Percentiles rank a stretch among this genome's conserved stretches.
Evolutionary conservation across 495 filamentous ascomycete species (phyloP).

Genomic region (Staphylotrichum longicolle): DNA sequence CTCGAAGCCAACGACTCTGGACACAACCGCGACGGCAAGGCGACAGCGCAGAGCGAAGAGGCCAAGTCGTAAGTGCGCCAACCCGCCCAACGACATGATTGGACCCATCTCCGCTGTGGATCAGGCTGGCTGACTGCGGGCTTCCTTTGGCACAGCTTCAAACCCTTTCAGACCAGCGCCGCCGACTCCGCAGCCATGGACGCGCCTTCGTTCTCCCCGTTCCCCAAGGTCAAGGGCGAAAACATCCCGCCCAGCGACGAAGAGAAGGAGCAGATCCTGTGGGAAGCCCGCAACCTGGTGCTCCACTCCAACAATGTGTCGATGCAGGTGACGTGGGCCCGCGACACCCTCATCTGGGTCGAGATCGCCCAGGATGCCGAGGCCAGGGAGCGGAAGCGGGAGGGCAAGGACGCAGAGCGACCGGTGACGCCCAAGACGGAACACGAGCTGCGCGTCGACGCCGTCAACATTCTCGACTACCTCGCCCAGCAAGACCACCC

Average conservation of each 20-base stretch:
- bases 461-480: conserved; percentile 86
- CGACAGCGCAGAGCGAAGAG: conserved; percentile 27
- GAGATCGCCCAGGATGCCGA: conserved; percentile 73
- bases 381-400: conserved; percentile 57
- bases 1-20: conserved; percentile 62
- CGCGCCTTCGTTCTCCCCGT: conserved; percentile 82
- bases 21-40: conserved; percentile 38
- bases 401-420: conserved; percentile 60
- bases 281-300: conserved; percentile 76
- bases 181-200: conserved; percentile 43
- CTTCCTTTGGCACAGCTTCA: conserved; percentile 41
- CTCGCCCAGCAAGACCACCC: conserved; percentile 89
- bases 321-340: conserved; percentile 95
- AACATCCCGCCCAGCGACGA: conserved; percentile 95
- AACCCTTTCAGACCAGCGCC: conserved; percentile 43
- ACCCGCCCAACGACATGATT: conserved; percentile 12
- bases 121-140: conserved; percentile 23
- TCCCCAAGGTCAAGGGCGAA: conserved; percentile 79
- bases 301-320: conserved; percentile 92
- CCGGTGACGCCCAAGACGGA: conserved; percentile 80
- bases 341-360: conserved; percentile 85
- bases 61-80: conserved; percentile 29
- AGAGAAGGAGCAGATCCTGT: conserved; percentile 83
- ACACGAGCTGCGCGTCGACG: conserved; percentile 81
- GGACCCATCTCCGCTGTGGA: conserved; percentile 20